Evolutionary conservation across 352 stramenopile genomes (phyloP).

Genomic region (Pythium oligandrum): DNA sequence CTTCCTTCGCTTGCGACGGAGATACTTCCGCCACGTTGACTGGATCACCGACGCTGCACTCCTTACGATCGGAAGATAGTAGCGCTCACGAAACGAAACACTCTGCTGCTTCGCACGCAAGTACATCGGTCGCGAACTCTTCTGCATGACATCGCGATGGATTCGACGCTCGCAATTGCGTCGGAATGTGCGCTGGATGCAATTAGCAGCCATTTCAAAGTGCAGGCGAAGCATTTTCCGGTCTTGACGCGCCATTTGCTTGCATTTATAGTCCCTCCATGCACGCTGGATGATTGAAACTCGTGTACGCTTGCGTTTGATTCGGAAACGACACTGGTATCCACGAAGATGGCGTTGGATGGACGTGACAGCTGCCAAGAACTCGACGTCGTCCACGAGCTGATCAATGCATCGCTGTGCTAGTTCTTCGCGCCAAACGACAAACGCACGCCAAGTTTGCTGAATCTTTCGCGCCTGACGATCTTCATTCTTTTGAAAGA

Average conservation of each 20-base stretch:
- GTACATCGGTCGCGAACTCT: conserved; percentile 44
- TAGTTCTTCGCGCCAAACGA: conserved; percentile 21
- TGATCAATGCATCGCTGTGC: conserved; percentile 13
- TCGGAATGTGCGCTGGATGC: conserved; percentile 43
- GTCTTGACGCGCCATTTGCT: conserved; percentile 12
- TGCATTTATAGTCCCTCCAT: conserved; percentile 22
- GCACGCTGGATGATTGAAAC: conserved; percentile 31
- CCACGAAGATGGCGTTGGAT: conserved; percentile 40
- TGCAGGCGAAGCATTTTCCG: conserved; percentile 23
- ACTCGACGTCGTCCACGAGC: conserved; percentile 48
- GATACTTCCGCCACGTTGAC: conserved; percentile 40
- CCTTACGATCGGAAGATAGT: conserved; percentile 29
- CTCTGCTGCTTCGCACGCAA: conserved; percentile 25
- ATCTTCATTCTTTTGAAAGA: conserved; percentile 1
- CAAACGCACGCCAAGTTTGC: conserved; percentile 24
- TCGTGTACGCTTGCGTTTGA: conserved; percentile 20
- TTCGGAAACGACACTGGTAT: conserved; percentile 35
- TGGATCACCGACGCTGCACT: conserved; percentile 45
- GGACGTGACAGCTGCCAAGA: conserved; percentile 27
- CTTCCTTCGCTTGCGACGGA: conserved; percentile 12
- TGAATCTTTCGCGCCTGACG: conserved; percentile 25
- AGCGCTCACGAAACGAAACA: conserved; percentile 26
- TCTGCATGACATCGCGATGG: conserved; percentile 22
- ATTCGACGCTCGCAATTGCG: conserved; percentile 24
- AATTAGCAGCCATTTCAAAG: conserved; percentile 33